phyloP scores from a whole-genome alignment of 2,329 filamentous ascomycete genomes.

The Diaporthe caulivora region DNA sequence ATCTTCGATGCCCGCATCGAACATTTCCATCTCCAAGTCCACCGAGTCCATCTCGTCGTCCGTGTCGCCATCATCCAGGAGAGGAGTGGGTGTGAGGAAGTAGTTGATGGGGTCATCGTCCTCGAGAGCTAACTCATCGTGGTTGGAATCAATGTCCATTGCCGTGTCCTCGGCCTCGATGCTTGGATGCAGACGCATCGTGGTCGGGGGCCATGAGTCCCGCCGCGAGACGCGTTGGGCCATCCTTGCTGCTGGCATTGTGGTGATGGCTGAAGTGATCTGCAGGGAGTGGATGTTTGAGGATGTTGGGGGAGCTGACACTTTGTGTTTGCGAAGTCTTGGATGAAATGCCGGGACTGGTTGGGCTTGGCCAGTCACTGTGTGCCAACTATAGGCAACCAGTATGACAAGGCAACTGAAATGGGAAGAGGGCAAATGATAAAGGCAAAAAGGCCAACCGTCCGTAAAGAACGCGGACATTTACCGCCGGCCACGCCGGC shows the following conservation, averaged over 20 bases:
- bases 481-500: slow-evolving; percentile 48
- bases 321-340: slow-evolving; percentile 25
- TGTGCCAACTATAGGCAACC: slow-evolving; percentile 19
- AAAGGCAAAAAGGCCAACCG: slow-evolving; percentile 27
- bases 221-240: slow-evolving; percentile 45
- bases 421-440: neutral
- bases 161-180: slow-evolving; percentile 57
- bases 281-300: neutral
- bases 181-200: slow-evolving; percentile 59
- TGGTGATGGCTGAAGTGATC: neutral
- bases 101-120: slow-evolving; percentile 68
- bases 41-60: slow-evolving; percentile 51
- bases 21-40: slow-evolving; percentile 60
- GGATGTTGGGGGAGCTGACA: neutral
- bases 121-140: slow-evolving; percentile 50
- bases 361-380: slow-evolving; percentile 2
- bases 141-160: slow-evolving; percentile 55
- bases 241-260: slow-evolving; percentile 30
- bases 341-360: neutral
- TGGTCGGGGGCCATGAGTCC: slow-evolving; percentile 67
- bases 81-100: slow-evolving; percentile 65
- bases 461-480: slow-evolving; percentile 38
- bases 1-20: slow-evolving; percentile 70
- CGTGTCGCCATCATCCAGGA: slow-evolving; percentile 54
- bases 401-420: slow-evolving; percentile 35